phyloP scores from a whole-genome alignment of 495 filamentous ascomycete genomes.

The Penicillium paxilli region DNA sequence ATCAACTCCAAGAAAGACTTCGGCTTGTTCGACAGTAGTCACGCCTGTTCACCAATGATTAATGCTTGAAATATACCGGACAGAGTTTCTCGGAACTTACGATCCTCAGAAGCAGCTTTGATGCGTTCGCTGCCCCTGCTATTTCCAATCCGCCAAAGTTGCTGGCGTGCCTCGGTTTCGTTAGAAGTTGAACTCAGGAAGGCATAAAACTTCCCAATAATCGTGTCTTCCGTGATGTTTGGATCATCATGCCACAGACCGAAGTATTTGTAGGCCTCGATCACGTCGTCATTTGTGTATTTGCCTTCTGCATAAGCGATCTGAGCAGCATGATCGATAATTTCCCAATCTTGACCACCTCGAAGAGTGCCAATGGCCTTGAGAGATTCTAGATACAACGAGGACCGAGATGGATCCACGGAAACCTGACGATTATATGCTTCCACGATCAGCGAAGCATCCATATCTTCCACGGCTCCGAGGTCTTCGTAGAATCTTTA shows the following conservation, averaged over 20 bases:
- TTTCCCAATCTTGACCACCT: conserved; percentile 33
- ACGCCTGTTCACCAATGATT: conserved; percentile 40
- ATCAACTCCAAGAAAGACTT: conserved; percentile 56
- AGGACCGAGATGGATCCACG: conserved; percentile 28
- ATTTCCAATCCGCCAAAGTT: conserved; percentile 57
- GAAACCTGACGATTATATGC: conserved; percentile 41
- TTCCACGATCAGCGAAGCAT: conserved; percentile 34
- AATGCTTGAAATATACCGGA: not conserved
- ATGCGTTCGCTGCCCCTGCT: conserved; percentile 52
- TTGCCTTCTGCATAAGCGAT: conserved; percentile 41
- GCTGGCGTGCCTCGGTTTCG: conserved; percentile 50
- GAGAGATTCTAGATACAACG: conserved; percentile 38
- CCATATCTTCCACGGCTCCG: conserved; percentile 46
- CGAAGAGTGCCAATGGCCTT: conserved; percentile 35
- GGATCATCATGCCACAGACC: conserved; percentile 38
- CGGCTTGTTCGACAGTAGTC: conserved; percentile 61
- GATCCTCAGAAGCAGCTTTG: conserved; percentile 55
- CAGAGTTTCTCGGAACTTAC: conserved; percentile 25
- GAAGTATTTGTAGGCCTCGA: conserved; percentile 57
- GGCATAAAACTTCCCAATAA: conserved; percentile 58
- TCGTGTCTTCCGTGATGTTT: conserved; percentile 51
- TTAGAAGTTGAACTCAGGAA: conserved; percentile 47
- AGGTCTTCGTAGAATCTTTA: conserved; percentile 45
- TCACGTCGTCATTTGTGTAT: conserved; percentile 52
- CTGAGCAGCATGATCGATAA: conserved; percentile 38